Evolutionary conservation across 1,284 basidiomycete genomes (phyloP), one percentile per base, ranked within the genome.

Genomic region (Apiotrichum montevideense): DNA sequence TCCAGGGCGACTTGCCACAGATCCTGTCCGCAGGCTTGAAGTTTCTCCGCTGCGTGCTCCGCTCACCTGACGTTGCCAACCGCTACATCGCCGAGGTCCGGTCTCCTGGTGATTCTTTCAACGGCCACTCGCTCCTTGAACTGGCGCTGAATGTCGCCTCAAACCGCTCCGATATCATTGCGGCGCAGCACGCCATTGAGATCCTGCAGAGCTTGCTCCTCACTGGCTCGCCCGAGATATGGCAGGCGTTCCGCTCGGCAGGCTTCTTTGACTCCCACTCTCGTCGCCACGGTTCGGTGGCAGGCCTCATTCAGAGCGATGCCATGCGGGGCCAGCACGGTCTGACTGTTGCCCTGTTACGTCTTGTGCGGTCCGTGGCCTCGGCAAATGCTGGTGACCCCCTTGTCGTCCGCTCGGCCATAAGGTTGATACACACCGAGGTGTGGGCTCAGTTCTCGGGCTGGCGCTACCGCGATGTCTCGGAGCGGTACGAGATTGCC

Each of bases 401-500:
- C 11, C 58, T 63, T 14, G 58, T 70, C 29, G 48, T 74, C 6
- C 61, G 63, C 6, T 61, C 70, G 1, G 69, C 70, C 4, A 55
- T 74, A n/a, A 68, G 69, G 32, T 61, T 72, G 6, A 61, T 68
- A 10, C 63, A 66, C 51, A 40, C 49, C 35, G 66, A 73, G 35
- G 57, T 73, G 10, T 75, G 72, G 71, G 54, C 59, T 32, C 65
- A 66, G 50, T 71, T 66, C 56, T 64, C 62, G 1, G 68, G 64
- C 1, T 75, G 73, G 73, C 51, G 71, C 41, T 74, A 70, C 50
- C 52, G 57, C 29, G 67, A 71, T 43, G 55, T 68, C 2, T 61
- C 65, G 3, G 61, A 62, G 50, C 68, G 67, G 33, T 73, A 66
- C 57, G 61, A 67, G 46, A 62, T 75, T 10, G 65, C 64, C 1